A percentile compares a stretch with the other conserved stretches of the same genome.
phyloP scores from a whole-genome alignment of 441 rosid genomes.

The Theobroma grandiflorum region DNA sequence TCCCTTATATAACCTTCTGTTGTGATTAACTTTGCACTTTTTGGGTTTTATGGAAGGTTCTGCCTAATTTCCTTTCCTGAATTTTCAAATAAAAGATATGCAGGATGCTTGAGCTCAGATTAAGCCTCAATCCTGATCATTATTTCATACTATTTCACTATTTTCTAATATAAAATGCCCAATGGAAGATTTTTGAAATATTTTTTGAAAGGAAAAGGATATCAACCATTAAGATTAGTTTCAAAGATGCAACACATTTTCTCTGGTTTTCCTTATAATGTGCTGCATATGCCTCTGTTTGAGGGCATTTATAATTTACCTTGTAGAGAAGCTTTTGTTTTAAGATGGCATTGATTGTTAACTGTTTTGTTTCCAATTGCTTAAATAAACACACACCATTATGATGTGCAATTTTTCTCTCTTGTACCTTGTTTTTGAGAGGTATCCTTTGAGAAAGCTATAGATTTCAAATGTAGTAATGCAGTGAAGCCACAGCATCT shows the following conservation, averaged over 20 bases:
- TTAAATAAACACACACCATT: not conserved
- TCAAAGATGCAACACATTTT: not conserved
- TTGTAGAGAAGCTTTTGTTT: not conserved
- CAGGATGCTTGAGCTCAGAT: not conserved
- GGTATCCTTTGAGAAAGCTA: not conserved
- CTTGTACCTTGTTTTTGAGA: not conserved
- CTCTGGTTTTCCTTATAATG: not conserved
- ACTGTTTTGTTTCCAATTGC: not conserved
- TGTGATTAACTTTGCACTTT: not conserved
- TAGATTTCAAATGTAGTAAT: not conserved
- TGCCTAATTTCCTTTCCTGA: slow-evolving; percentile 11
- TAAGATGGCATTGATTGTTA: not conserved
- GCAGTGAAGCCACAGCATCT: not conserved
- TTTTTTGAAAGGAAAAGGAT: not conserved
- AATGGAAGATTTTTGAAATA: not conserved
- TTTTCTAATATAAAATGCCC: not conserved
- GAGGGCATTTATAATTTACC: not conserved
- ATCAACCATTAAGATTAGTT: not conserved
- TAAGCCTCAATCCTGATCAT: not conserved
- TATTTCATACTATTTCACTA: not conserved
- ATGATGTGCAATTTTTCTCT: not conserved
- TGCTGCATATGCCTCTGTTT: not conserved
- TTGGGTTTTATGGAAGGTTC: not conserved
- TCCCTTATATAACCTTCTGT: not conserved
- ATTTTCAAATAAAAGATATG: not conserved